Evolutionary conservation across 441 rosid genomes (phyloP), one percentile per base, ranked within the genome.

Genomic region (Populus trichocarpa): DNA sequence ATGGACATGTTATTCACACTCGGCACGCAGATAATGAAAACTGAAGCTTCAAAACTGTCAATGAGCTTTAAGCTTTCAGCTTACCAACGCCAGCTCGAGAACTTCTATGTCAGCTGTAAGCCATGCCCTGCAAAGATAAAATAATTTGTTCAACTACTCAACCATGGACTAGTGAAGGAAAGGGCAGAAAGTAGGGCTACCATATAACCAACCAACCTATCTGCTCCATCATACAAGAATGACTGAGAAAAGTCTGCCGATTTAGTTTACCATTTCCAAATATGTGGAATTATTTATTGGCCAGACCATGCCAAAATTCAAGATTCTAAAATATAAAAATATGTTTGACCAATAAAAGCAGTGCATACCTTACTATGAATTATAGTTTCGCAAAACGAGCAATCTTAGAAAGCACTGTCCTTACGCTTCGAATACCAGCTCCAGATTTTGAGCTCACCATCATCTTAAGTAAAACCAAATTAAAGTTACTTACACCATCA

Each of bases 361-460:
- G 32, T 30, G 32, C 69, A 9, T 42, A 77, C 80, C 32, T 78
- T 74, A 8, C 64, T 25, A 22, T 12, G 36, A 63, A 71, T 80
- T 85, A 92, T 75, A 85, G 72, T 85, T 89, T 96, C 42, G 92
- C 92, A 75, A 91, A 91, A 80, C 89, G 90, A 20, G 93, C 91
- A 67, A 96, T 83, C 86, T 90, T 96, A 67, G 91, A 84, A 59
- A 96, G 89, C 30, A 84, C 96, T 6, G 96, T 91, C 80, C 99
- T 93, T 83, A 96, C 84, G 63, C 91, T 89, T 78, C 91, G 85
- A 75, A 96, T 87, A 76, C 99, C 99, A 74, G 97, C 98, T 83
- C 97, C 99, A 75, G 94, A 81, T 78, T 86, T 90, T 71, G 98
- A 91, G 88, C 98, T 95, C 13, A 78, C 95, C 98, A 96, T 93